Base-by-base conservation (phyloP, 176 grass and related monocot species). In the Aegilops speltoides region DNA sequence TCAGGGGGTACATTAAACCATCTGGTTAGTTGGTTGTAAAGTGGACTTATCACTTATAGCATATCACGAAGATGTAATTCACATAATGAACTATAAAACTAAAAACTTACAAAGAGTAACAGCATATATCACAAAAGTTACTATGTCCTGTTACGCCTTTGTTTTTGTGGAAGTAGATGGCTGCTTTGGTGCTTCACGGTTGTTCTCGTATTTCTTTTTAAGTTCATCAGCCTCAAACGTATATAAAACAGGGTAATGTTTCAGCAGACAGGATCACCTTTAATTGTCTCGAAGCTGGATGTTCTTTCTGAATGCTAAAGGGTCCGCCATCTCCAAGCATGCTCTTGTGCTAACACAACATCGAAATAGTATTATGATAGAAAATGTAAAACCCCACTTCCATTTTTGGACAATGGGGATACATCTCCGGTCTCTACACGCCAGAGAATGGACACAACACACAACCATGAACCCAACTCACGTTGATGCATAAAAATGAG, bases 161-260 rank as follows among this genome's bases (percentile, higher is more conserved):
- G 79, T 61, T 72, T 79, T 88, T 31, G 68, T 31, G 15, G 80
- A 86, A 66, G 68, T 73, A 75, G 81, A 89, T 66, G 83, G 23
- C 40, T 75, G 64, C 28, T 63, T 87, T 61, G 73, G 83, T 14
- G 71, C 62, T 71, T 80, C 34, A 70, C 40, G 31, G 56, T 87
- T 82, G 79, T 46, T 66, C 59, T 90, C 85, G 57, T 90, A 90
- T 32, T 87, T 89, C 43, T 76, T 87, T 81, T 93, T 93, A 62
- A 95, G 88, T 46, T 80, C 71, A 66, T 66, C 26, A 26, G 74
- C 91, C 40, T 86, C 72, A 80, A 76, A 29, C 26, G 85, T 93
- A 77, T 84, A 85, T 64, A 93, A 93, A 82, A 93, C 93, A 95
- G 48, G 76, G 70, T 36, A 86, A 87, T 82, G 62, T 74, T 88